Conservation (phyloP, 2,329 filamentous ascomycete species). For the Aspergillus pseudoterreus region DNA sequence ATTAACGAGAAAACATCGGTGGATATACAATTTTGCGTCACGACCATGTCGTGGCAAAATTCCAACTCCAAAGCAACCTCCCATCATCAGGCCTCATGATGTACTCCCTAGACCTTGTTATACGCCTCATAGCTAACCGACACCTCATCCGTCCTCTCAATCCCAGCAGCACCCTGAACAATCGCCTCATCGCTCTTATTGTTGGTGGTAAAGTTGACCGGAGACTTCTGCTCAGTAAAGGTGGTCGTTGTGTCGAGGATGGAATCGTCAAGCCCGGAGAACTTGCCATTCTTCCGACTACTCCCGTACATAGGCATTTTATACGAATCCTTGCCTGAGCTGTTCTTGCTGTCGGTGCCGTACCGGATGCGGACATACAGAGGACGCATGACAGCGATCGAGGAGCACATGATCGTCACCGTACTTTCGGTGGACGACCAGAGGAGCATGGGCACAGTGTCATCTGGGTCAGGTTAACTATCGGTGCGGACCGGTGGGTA, state of each 20-base stretch:
- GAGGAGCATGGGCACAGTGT: constrained; percentile 20
- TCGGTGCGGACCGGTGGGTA: neutral
- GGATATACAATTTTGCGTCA: too few species aligned
- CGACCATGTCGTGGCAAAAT: too few species aligned
- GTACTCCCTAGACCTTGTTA: too few species aligned
- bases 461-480: neutral
- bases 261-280: neutral
- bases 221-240: neutral
- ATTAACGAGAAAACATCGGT: too few species aligned
- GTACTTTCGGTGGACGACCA: constrained; percentile 22
- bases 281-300: constrained; percentile 10
- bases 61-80: too few species aligned
- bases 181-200: constrained; percentile 19
- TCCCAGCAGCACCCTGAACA: constrained; percentile 13
- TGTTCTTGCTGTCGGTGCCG: constrained; percentile 7
- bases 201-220: neutral
- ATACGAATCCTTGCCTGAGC: constrained; percentile 16
- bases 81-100: too few species aligned
- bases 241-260: neutral
- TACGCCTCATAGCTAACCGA: constrained; percentile 7
- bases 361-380: constrained; percentile 13
- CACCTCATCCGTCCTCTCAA: constrained; percentile 20
- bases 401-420: constrained; percentile 20
- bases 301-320: constrained; percentile 19
- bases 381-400: constrained; percentile 20